Conservation (phyloP, 305 asterid species). For the Andrographis paniculata region DNA sequence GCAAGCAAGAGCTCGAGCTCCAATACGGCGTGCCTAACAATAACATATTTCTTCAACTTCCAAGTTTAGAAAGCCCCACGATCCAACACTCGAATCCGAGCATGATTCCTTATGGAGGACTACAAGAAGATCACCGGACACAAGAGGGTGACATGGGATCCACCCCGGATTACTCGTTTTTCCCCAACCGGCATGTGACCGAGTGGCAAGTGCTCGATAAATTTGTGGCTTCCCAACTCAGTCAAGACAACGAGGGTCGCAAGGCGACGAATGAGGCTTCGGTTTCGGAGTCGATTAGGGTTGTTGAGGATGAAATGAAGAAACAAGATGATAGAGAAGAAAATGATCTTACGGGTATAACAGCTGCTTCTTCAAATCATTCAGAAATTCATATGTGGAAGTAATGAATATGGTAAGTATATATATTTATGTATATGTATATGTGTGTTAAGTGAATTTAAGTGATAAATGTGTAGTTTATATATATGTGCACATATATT, state of each 20-base stretch:
- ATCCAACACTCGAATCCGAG: slow-evolving; percentile 16
- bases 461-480: too few relatives aligned
- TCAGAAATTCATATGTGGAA: slow-evolving; percentile 38
- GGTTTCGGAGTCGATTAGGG: slow-evolving; percentile 14
- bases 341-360: slow-evolving; percentile 23
- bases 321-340: slow-evolving; percentile 5
- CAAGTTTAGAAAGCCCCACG: slow-evolving; percentile 47
- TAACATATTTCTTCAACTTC: slow-evolving; percentile 41
- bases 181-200: slow-evolving; percentile 30
- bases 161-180: not conserved
- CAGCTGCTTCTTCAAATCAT: slow-evolving; percentile 21
- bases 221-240: slow-evolving; percentile 53
- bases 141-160: too few relatives aligned
- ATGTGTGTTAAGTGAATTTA: too few relatives aligned
- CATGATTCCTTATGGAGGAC: slow-evolving; percentile 5
- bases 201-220: slow-evolving; percentile 68
- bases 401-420: slow-evolving; percentile 14
- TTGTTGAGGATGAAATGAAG: slow-evolving; percentile 20
- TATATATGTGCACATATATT: too few relatives aligned
- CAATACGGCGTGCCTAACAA: slow-evolving; percentile 30
- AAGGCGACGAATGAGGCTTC: slow-evolving; percentile 14
- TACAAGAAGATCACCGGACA: slow-evolving; percentile 4
- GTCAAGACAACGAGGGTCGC: slow-evolving; percentile 20
- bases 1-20: slow-evolving; percentile 39
- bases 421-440: too few relatives aligned